Evolutionary conservation across 129 eudicot species (phyloP), one percentile per base, ranked within the genome.

Genomic region (Artemisia tridentata): DNA sequence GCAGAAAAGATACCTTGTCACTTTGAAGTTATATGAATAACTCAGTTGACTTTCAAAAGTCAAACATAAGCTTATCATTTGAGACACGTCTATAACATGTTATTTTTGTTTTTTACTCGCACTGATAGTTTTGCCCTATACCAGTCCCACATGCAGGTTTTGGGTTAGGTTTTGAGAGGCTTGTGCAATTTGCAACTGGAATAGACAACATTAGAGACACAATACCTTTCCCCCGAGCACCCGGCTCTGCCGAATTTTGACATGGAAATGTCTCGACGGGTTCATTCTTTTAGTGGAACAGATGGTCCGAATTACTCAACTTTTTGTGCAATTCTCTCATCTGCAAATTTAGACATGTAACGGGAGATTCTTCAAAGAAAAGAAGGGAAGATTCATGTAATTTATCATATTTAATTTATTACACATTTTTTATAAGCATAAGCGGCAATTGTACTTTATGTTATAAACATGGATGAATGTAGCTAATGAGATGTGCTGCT

Each of bases 111-210:
- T 7, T 6, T 38, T 38, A 38, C 73, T 34, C 29, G 29, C 15
- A 68, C 18, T 29, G 0, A 67, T 14, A 54, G 48, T 45, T 72
- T 62, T 78, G 15, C 69, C 74, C 51, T 73, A 15, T 70, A 38
- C 11, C 91, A 95, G 99, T 95, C 81, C 99, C 99, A 75, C 99
- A 95, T 72, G 96, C 99, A 0, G 99, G 99, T 29, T 95, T 95
- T 72, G 99, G 99, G 51, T 80, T 95, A 68, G 99, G 99, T 48
- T 95, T 95, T 48, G 99, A 95, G 78, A 85, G 99, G 81, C 96
- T 95, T 16, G 99, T 95, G 31, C 99, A 95, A 46, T 95, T 95
- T 82, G 96, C 99, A 17, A 95, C 99, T 46, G 99, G 99, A 43
- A 81, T 90, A 15, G 99, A 95, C 6, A 95, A 95, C 65, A 95